A percentile compares a stretch with the other conserved stretches of the same genome.
phyloP scores from a whole-genome alignment of 495 filamentous ascomycete species.

The Neurospora intermedia region DNA sequence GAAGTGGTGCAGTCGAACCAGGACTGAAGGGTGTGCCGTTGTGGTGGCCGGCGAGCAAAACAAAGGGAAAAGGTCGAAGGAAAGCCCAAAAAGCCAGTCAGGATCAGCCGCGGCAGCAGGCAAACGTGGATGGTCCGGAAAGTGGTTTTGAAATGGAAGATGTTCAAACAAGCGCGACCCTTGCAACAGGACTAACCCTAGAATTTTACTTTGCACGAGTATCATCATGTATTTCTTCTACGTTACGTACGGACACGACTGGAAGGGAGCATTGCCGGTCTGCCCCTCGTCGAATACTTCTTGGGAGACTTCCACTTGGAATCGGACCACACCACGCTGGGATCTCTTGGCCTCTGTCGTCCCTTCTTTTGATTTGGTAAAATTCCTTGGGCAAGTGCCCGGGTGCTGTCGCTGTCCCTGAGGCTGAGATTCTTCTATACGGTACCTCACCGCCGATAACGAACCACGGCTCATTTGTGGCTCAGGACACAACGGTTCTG shows the following conservation, averaged over 20 bases:
- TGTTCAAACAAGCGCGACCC: conserved; percentile 5
- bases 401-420: neutral
- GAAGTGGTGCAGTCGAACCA: neutral
- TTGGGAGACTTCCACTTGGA: neutral
- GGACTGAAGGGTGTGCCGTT: neutral
- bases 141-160: neutral
- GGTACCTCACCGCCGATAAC: neutral
- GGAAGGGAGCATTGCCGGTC: neutral
- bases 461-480: neutral
- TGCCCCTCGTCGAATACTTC: neutral
- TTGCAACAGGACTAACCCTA: neutral
- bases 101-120: conserved; percentile 3
- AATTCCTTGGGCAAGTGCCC: neutral
- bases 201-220: neutral
- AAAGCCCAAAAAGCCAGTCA: neutral
- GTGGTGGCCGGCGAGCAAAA: neutral
- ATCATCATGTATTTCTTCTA: neutral
- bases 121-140: neutral
- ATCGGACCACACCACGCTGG: neutral
- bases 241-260: neutral
- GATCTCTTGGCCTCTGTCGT: neutral
- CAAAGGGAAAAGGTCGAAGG: neutral
- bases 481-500: neutral
- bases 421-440: neutral
- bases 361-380: neutral